phyloP scores from a whole-genome alignment of 495 filamentous ascomycete species.

The Hypoxylon lienhwacheense region DNA sequence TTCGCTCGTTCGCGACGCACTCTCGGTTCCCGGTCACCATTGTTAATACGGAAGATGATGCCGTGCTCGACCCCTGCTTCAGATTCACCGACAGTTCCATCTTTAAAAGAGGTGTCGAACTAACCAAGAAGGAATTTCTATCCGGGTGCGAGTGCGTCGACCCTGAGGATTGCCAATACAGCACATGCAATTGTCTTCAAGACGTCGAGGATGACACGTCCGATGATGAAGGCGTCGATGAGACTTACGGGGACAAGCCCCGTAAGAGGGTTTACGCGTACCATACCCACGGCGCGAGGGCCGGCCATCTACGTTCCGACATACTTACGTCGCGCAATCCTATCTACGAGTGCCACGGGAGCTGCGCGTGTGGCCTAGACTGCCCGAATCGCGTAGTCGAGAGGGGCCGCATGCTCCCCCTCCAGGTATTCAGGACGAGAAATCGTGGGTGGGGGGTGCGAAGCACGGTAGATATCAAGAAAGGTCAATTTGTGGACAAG shows the following conservation, averaged over 20 bases:
- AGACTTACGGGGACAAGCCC: constrained; percentile 1
- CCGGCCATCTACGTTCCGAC: constrained; percentile 47
- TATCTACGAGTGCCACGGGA: constrained; percentile 82
- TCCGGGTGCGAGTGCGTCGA: constrained; percentile 57
- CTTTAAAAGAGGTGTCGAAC: constrained; percentile 47
- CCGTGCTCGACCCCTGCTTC: constrained; percentile 52
- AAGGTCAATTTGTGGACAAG: constrained; percentile 83
- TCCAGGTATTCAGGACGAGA: constrained; percentile 81
- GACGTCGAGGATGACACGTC: constrained; percentile 48
- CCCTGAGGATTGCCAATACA: constrained; percentile 51
- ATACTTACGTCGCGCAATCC: constrained; percentile 57
- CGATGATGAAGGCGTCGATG: constrained; percentile 16
- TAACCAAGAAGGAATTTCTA: constrained; percentile 52
- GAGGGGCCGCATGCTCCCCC: constrained; percentile 67
- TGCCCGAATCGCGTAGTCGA: constrained; percentile 86
- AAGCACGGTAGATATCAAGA: constrained; percentile 64
- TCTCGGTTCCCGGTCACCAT: constrained; percentile 48
- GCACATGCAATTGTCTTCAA: constrained; percentile 55
- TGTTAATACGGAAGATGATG: constrained; percentile 50
- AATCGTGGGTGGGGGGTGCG: constrained; percentile 83
- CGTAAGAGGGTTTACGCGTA: constrained; percentile 49
- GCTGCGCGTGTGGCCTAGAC: constrained; percentile 63
- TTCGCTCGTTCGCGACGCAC: constrained; percentile 50
- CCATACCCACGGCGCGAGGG: constrained; percentile 44
- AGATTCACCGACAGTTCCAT: constrained; percentile 55